Conservation (phyloP, 768 basidiomycete species). For the Leccinum sublutescens region DNA sequence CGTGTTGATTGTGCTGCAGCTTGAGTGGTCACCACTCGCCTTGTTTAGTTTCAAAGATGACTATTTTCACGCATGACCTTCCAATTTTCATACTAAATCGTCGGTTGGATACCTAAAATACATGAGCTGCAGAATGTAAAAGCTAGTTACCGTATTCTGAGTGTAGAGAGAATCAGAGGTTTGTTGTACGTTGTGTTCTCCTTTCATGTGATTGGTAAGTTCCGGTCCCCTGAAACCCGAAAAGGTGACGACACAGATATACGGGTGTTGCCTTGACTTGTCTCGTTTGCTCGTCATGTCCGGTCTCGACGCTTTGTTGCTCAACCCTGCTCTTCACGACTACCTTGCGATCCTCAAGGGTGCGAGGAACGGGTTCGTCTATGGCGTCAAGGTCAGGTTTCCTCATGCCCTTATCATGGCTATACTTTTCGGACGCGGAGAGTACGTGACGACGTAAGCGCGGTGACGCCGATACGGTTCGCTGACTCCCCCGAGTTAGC, state of each 20-base stretch:
- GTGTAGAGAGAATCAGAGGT: background rate
- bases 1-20: conserved; percentile 34
- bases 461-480: conserved; percentile 1
- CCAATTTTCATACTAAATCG: background rate
- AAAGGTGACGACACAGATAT: background rate
- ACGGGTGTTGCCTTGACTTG: background rate
- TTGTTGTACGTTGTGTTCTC: background rate
- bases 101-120: background rate
- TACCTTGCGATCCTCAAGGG: conserved; percentile 93
- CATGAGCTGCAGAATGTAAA: background rate
- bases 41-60: conserved; percentile 62
- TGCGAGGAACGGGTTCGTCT: conserved; percentile 85
- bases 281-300: conserved; percentile 19
- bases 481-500: conserved; percentile 39
- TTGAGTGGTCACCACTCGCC: conserved; percentile 50
- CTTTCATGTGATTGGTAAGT: conserved; percentile 28
- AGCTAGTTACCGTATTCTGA: too few species aligned
- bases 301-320: conserved; percentile 24
- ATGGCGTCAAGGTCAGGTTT: conserved; percentile 88
- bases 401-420: conserved; percentile 98
- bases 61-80: conserved; percentile 34
- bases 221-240: background rate
- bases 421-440: conserved; percentile 86
- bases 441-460: conserved; percentile 51
- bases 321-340: conserved; percentile 82